Conservation (phyloP, 1,284 basidiomycete species). For the Trametes versicolor region DNA sequence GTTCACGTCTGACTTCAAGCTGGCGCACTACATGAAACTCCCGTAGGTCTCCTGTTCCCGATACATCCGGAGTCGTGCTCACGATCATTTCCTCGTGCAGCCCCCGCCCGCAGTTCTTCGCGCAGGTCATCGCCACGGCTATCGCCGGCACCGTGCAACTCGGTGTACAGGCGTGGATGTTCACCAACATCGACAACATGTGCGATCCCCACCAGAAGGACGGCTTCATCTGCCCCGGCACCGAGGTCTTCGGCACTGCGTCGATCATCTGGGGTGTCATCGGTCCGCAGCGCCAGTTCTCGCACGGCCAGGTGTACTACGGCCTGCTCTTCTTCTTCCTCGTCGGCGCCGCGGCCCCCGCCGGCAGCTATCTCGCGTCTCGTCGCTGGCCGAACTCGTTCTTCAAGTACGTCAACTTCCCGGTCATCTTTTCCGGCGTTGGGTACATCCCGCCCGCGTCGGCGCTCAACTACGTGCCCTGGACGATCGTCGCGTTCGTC, state of each 20-base stretch:
- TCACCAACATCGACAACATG: conserved; percentile 63
- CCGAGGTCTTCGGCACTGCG: conserved; percentile 46
- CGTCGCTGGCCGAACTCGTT: conserved; percentile 55
- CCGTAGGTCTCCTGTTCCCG: conserved; percentile 39
- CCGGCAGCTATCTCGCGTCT: conserved; percentile 48
- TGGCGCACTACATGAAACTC: conserved; percentile 82
- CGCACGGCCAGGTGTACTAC: conserved; percentile 51
- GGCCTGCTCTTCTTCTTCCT: conserved; percentile 58
- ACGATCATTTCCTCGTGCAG: conserved; percentile 17
- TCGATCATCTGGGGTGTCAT: conserved; percentile 52
- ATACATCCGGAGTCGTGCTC: not conserved
- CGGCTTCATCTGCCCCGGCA: conserved; percentile 60
- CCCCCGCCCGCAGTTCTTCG: conserved; percentile 64
- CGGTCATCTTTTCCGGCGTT: conserved; percentile 52
- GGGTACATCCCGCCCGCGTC: conserved; percentile 52
- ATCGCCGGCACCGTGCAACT: conserved; percentile 73
- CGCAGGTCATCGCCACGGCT: conserved; percentile 68
- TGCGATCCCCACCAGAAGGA: conserved; percentile 57
- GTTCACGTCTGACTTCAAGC: conserved; percentile 77
- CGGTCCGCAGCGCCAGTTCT: conserved; percentile 53
- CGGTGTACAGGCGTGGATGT: conserved; percentile 76
- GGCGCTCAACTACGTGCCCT: conserved; percentile 55
- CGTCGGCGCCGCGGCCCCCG: conserved; percentile 52
- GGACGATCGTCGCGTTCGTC: conserved; percentile 50
- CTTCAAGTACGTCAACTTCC: conserved; percentile 82